Conservation (phyloP, 768 basidiomycete species). For the Mrakia frigida region DNA sequence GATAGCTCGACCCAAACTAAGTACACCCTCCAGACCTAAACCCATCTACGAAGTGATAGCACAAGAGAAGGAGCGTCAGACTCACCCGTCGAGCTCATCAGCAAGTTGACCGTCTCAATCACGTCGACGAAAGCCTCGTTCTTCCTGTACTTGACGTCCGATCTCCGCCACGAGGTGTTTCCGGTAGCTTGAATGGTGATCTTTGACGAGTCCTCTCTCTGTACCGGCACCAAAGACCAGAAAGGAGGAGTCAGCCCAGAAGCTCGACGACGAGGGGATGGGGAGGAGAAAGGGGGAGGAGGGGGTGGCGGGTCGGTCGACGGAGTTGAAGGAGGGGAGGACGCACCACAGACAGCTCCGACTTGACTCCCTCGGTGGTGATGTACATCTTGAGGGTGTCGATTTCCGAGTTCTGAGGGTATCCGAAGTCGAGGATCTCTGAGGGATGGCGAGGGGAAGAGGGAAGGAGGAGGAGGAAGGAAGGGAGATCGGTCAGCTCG, state of each 20-base stretch:
- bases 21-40: neutral
- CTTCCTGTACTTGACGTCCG: constrained; percentile 95
- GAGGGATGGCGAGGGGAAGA: constrained; percentile 1
- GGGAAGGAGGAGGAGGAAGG: neutral
- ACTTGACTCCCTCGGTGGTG: constrained; percentile 90
- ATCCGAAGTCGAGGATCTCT: constrained; percentile 99
- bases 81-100: constrained; percentile 93
- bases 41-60: too few relatives aligned
- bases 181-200: constrained; percentile 97
- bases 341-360: constrained; percentile 74
- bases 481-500: constrained; percentile 1
- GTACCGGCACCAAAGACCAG: neutral
- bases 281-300: too few relatives aligned
- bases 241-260: constrained; percentile 51
- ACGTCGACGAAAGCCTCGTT: constrained; percentile 99
- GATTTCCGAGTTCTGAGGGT: constrained; percentile 97
- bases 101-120: constrained; percentile 89
- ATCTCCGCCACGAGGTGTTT: constrained; percentile 88
- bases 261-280: constrained; percentile 1
- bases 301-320: neutral
- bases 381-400: constrained; percentile 97
- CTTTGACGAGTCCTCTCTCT: constrained; percentile 91
- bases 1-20: neutral
- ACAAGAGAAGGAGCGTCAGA: constrained; percentile 16
- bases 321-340: constrained; percentile 1